These are phyloP conservation scores for Biscogniauxia mediterranea DNA, from an alignment of 2,329 filamentous ascomycete genomes.

Conservation along the genomic window DNA sequence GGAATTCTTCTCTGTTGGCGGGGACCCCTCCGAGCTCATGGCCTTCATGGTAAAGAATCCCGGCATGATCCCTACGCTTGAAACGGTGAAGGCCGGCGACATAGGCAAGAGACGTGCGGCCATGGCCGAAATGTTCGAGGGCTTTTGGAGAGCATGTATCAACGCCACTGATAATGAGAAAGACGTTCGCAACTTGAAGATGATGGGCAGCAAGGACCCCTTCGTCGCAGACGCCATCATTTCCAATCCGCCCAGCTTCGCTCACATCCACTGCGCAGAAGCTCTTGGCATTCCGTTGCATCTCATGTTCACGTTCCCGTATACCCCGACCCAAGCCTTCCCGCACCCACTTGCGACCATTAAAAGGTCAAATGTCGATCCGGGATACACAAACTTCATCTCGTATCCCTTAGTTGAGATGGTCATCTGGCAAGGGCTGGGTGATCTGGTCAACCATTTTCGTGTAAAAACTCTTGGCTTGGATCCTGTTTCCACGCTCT, in stretches of 20 bases:
- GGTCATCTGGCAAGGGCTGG: conserved; percentile 88
- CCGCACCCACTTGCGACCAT: conserved; percentile 77
- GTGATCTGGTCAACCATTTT: conserved; percentile 75
- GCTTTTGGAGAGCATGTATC: conserved; percentile 78
- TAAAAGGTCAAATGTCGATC: conserved; percentile 68
- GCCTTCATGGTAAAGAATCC: conserved; percentile 87
- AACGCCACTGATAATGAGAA: conserved; percentile 69
- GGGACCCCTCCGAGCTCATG: conserved; percentile 79
- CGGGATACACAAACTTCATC: conserved; percentile 75
- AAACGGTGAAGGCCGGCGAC: conserved; percentile 71
- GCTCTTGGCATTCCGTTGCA: conserved; percentile 74
- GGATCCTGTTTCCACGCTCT: conserved; percentile 72
- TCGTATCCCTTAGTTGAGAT: conserved; percentile 78
- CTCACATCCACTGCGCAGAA: conserved; percentile 77
- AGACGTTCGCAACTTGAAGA: conserved; percentile 58
- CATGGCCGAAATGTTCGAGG: conserved; percentile 81
- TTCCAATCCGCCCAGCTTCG: conserved; percentile 77
- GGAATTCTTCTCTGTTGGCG: conserved; percentile 79
- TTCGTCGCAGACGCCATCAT: conserved; percentile 80
- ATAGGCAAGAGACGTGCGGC: conserved; percentile 63
- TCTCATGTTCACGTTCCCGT: conserved; percentile 88
- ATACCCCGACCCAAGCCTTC: conserved; percentile 71
- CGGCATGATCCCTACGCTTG: conserved; percentile 71
- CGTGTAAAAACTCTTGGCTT: conserved; percentile 66
- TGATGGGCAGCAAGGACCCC: conserved; percentile 60